These are phyloP conservation scores for Verticillium nubilum DNA, from an alignment of 2,329 filamentous ascomycete genomes.

Conservation along the genomic window DNA sequence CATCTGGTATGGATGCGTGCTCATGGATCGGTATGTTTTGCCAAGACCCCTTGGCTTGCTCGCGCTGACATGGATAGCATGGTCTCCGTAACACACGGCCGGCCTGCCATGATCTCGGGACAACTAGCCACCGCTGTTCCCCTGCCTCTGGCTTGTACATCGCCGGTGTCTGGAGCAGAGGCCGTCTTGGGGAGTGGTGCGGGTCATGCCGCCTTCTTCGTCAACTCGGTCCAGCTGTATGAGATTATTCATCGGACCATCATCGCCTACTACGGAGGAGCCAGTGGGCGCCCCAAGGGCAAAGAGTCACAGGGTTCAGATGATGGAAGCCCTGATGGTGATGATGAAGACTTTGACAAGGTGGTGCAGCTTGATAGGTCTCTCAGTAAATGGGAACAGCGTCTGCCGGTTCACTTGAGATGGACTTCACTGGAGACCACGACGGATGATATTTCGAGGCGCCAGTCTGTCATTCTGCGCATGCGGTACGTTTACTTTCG, in stretches of 20 bases:
- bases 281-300: neutral
- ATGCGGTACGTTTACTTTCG: slow-evolving; percentile 19
- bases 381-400: slow-evolving; percentile 24
- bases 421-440: slow-evolving; percentile 12
- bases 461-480: slow-evolving; percentile 26
- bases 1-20: slow-evolving; percentile 30
- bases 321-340: slow-evolving; percentile 4
- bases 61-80: slow-evolving; percentile 17
- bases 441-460: slow-evolving; percentile 17
- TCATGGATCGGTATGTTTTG: slow-evolving; percentile 30
- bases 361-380: slow-evolving; percentile 25
- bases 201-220: slow-evolving; percentile 22
- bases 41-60: neutral
- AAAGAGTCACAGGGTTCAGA: slow-evolving; percentile 6
- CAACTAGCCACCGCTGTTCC: slow-evolving; percentile 20
- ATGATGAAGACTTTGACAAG: slow-evolving; percentile 21
- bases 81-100: slow-evolving; percentile 28
- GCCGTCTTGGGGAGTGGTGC: neutral
- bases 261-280: slow-evolving; percentile 19
- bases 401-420: slow-evolving; percentile 18
- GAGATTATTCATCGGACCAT: slow-evolving; percentile 28
- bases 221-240: slow-evolving; percentile 28
- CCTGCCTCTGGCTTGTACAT: slow-evolving; percentile 11
- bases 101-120: slow-evolving; percentile 27
- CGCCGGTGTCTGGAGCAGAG: neutral